Base-by-base conservation (phyloP, 2,329 filamentous ascomycete species). In the Colletotrichum tabaci region DNA sequence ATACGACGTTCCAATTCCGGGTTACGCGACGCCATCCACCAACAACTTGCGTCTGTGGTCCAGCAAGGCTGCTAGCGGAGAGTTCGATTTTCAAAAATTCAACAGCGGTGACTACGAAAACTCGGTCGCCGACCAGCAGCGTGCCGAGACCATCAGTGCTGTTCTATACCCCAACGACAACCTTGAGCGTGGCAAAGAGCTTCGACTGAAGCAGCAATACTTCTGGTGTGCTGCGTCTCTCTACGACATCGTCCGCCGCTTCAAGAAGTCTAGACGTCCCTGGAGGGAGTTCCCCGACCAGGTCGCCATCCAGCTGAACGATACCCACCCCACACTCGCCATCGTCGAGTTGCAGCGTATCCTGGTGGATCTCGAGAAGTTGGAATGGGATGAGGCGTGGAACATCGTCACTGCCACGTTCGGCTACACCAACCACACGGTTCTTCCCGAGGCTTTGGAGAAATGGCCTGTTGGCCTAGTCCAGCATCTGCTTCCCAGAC, bases 31-130 rank as follows among this genome's bases (percentile, higher is more conserved):
- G 0, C 86, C 90, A 9, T 96, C 95, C 13, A 98, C 95, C 76
- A 99, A 99, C 87, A 99, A 99, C 84, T 87, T 99, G 74, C 93
- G 96, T 72, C 88, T 99, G 49, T 99, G 96, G 96, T 98, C 95
- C 55, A 98, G 95, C 87, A 98, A 98, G 84, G 96, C 96, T 53
- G 95, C 95, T 56, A 96, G 94, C 77, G 96, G 96, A 75, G 96
- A 99, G 82, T 99, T 99, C 75, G 96, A 99, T 84, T 99, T 99
- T 85, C 96, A 98, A 79, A 98, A 98, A 82, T 99, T 99, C 91
- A 99, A 99, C 85, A 96, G 89, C 71, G 96, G 96, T 74, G 95
- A 99, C 77, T 99, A 99, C 80, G 96, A 99, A 84, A 96, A 94
- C 84, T 97, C 96, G 15, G 96, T 99, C 49, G 94, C 93, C n/a